phyloP scores from a whole-genome alignment of 805 yeast species.

The Starmerella apis region DNA sequence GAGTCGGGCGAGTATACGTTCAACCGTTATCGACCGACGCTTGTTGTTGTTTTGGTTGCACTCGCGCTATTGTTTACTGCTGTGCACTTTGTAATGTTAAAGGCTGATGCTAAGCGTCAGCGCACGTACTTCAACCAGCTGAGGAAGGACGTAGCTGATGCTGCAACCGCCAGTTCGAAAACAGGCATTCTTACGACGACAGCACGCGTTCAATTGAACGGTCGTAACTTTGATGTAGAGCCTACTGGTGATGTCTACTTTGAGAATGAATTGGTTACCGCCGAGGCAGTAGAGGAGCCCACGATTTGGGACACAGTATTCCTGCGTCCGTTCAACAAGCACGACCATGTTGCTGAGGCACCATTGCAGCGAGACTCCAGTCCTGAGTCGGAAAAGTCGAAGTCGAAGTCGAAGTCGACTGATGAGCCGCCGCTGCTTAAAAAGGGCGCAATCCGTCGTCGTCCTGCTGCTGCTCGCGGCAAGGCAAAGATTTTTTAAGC shows the following conservation, averaged over 20 bases:
- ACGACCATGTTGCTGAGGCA: constrained; percentile 9
- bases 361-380: constrained; percentile 19
- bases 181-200: constrained; percentile 27
- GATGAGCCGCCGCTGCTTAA: constrained; percentile 15
- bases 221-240: constrained; percentile 29
- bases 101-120: constrained; percentile 47
- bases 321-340: background rate
- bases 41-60: constrained; percentile 41
- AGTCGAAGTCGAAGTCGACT: too few relatives aligned
- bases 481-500: constrained; percentile 23
- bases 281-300: constrained; percentile 29
- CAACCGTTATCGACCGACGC: constrained; percentile 56
- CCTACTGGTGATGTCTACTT: constrained; percentile 31
- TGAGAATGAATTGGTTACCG: constrained; percentile 27
- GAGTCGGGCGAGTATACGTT: constrained; percentile 46
- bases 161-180: constrained; percentile 26
- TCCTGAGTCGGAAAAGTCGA: constrained; percentile 11
- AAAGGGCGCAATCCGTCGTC: constrained; percentile 23
- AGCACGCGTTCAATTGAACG: constrained; percentile 25
- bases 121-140: constrained; percentile 40
- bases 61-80: constrained; percentile 42
- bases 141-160: constrained; percentile 29
- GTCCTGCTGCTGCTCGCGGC: constrained; percentile 24
- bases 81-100: constrained; percentile 50
- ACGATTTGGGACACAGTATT: constrained; percentile 30